Percentiles rank a stretch among this genome's conserved stretches.
phyloP scores from a whole-genome alignment of 179 eudicot genomes.

The Vitellaria paradoxa region DNA sequence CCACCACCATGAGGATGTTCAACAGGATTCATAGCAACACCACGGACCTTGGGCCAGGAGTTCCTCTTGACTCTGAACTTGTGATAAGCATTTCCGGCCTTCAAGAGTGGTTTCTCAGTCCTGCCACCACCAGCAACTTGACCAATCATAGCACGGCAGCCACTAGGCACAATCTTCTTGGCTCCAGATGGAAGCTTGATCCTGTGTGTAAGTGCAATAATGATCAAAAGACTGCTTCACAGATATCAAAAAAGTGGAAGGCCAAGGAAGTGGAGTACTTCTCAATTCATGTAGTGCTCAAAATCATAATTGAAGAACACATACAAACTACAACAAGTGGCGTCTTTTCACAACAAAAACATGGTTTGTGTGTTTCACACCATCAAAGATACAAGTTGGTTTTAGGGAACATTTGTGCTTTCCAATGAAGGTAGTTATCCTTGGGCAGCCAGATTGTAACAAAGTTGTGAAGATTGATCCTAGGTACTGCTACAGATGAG shows the following conservation, averaged over 20 bases:
- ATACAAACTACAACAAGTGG: too few species aligned
- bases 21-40: slow-evolving; percentile 63
- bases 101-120: slow-evolving; percentile 49
- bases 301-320: background rate
- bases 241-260: background rate
- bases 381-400: too few species aligned
- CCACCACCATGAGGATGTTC: slow-evolving; percentile 76
- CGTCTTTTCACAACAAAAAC: too few species aligned
- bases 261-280: too few species aligned
- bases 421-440: too few species aligned
- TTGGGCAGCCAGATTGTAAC: too few species aligned
- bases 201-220: slow-evolving; percentile 8
- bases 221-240: background rate
- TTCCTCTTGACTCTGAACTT: slow-evolving; percentile 53
- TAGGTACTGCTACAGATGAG: too few species aligned
- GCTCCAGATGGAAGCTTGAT: slow-evolving; percentile 55
- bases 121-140: slow-evolving; percentile 61
- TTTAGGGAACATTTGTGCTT: too few species aligned
- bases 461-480: too few species aligned
- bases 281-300: background rate
- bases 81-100: slow-evolving; percentile 58
- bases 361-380: too few species aligned
- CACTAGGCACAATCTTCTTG: slow-evolving; percentile 53
- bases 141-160: slow-evolving; percentile 54
- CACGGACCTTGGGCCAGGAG: slow-evolving; percentile 63